Evolutionary conservation across 371 early-diverging fungal genomes (phyloP), one percentile per base, ranked within the genome.

Genomic region (Mucor ambiguus): DNA sequence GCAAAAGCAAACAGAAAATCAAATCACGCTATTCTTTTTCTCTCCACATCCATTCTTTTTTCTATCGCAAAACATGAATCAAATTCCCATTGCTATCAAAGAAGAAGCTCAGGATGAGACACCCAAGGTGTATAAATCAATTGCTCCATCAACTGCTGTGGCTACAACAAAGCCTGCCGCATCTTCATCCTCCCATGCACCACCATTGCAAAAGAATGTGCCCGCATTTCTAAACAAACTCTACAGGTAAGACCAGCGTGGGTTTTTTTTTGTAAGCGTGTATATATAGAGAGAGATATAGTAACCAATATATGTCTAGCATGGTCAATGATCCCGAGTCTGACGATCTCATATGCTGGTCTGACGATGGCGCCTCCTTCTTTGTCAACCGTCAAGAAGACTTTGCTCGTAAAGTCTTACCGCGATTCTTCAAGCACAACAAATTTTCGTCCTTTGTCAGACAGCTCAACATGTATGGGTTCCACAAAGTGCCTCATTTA

Each of bases 371-470:
- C 52, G 79, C 76, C n/a, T 90, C 93, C 6, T 94, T 94, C 64
- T 69, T 93, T 32, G 85, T 93, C 2, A 64, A 76, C 30, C 75
- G 81, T 12, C 90, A 86, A 60, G 90, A 89, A 64, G 93, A 93
- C 11, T 94, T 97, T 82, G 90, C 95, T 9, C 89, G 90, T 38
- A 85, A 85, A 58, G 91, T 97, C 3, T 79, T 97, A 58, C 94
- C 95, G 35, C 87, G 87, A 14, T 91, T 88, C 63, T 98, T 96
- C 76, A 97, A 97, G 76, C 97, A 97, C 82, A 90, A 87, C 77
- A 96, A 97, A 69, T 93, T 95, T 64, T 90, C 93, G 29, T 92
- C 92, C 6, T 98, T 97, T 89, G 96, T 97, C 16, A 85, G 98
- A 18, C 98, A 97, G 75, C 84, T 98, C 20, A 98, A 98, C 68